Conservation (phyloP, 192 early-diverging fungal species). For the Radiomyces spectabilis region DNA sequence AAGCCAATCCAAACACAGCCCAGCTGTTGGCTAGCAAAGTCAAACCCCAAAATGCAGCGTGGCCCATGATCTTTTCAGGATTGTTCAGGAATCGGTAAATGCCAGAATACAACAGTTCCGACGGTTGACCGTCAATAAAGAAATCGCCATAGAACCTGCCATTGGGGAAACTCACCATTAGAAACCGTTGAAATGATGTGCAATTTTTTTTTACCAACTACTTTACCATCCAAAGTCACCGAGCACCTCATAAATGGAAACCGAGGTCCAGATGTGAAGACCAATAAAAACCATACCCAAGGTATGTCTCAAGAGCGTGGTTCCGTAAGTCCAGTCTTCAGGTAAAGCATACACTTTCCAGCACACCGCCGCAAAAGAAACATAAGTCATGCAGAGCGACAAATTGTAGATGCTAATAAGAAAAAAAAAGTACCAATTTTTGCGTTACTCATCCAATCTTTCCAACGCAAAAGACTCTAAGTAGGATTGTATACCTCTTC, state of each 20-base stretch:
- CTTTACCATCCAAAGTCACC: slow-evolving; percentile 85
- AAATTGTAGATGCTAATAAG: slow-evolving; percentile 75
- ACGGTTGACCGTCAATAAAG: slow-evolving; percentile 74
- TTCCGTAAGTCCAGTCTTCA: slow-evolving; percentile 58
- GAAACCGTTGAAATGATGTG: background rate
- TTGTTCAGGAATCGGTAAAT: slow-evolving; percentile 77
- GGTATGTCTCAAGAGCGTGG: slow-evolving; percentile 72
- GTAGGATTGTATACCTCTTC: slow-evolving; percentile 56
- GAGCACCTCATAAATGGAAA: slow-evolving; percentile 86
- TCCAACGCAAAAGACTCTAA: no score
- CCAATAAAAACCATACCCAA: slow-evolving; percentile 73
- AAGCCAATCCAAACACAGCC: slow-evolving; percentile 73
- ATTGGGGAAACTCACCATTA: no score
- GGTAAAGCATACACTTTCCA: slow-evolving; percentile 73
- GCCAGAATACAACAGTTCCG: slow-evolving; percentile 76
- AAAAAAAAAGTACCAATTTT: no score
- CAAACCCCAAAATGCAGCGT: slow-evolving; percentile 89
- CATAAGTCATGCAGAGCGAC: slow-evolving; percentile 84
- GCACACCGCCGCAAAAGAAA: slow-evolving; percentile 73
- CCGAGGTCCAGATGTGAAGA: slow-evolving; percentile 86
- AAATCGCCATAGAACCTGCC: slow-evolving; percentile 95
- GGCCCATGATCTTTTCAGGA: slow-evolving; percentile 88
- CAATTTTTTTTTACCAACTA: background rate
- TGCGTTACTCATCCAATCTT: background rate
- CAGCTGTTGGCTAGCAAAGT: slow-evolving; percentile 76